Conservation (phyloP, 768 basidiomycete species). For the Candolleomyces eurysporus region DNA sequence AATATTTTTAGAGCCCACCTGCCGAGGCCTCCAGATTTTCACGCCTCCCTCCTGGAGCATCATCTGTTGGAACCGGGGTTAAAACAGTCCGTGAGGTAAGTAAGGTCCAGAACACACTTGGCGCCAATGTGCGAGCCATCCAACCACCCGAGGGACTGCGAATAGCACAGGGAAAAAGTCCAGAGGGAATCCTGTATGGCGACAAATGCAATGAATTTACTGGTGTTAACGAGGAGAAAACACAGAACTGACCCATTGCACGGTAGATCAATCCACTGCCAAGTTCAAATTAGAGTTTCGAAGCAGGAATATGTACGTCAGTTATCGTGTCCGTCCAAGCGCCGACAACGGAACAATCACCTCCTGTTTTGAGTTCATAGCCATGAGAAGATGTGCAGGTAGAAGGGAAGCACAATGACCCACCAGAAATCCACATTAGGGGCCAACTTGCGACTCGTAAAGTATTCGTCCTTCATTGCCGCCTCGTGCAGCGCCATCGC, state of each 20-base stretch:
- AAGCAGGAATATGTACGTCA: constrained; percentile 1
- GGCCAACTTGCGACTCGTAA: constrained; percentile 73
- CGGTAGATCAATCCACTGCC: constrained; percentile 83
- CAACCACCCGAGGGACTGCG: constrained; percentile 88
- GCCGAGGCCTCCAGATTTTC: constrained; percentile 90
- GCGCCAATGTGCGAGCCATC: constrained; percentile 92
- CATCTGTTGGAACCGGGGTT: constrained; percentile 49
- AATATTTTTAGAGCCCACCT: constrained; percentile 41
- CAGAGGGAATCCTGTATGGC: constrained; percentile 72
- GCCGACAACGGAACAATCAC: constrained; percentile 29
- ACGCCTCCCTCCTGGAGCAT: constrained; percentile 88
- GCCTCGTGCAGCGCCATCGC: constrained; percentile 87
- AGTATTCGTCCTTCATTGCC: constrained; percentile 90
- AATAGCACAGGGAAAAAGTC: constrained; percentile 96
- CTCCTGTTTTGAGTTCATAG: constrained; percentile 44
- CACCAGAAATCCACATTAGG: constrained; percentile 94
- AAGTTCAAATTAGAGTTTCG: background rate
- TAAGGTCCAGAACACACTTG: constrained; percentile 44
- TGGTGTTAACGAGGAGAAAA: background rate
- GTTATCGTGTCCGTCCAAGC: constrained; percentile 3
- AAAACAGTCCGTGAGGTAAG: background rate
- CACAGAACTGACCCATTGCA: constrained; percentile 66
- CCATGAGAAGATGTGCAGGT: constrained; percentile 9
- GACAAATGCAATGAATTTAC: background rate
- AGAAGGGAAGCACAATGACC: constrained; percentile 20